A percentile compares a stretch with the other conserved stretches of the same genome.
These are phyloP conservation scores for Termitomyces sp. DNA, from an alignment of 768 basidiomycete species.

Conservation along the genomic window DNA sequence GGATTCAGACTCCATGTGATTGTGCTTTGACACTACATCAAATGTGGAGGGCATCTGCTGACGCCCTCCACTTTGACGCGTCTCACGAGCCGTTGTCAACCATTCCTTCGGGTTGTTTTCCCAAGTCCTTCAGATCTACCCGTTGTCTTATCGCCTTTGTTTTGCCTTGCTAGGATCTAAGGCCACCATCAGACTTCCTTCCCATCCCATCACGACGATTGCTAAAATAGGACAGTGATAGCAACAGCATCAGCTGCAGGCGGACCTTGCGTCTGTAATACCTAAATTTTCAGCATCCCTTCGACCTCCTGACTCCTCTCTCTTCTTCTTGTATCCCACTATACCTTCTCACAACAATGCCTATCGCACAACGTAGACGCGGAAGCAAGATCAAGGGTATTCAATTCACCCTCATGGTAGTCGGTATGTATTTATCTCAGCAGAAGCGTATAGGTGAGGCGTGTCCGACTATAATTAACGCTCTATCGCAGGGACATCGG, in stretches of 20 bases:
- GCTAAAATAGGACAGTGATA: conserved; percentile 3
- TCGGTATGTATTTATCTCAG: conserved; percentile 50
- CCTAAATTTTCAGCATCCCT: conserved; percentile 6
- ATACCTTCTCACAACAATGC: conserved; percentile 27
- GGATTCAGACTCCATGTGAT: conserved; percentile 9
- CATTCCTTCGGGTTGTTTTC: neutral
- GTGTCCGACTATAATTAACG: neutral
- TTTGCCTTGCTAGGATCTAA: conserved; percentile 14
- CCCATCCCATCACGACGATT: conserved; percentile 14
- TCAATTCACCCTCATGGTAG: conserved; percentile 86
- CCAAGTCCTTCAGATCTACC: too few species aligned
- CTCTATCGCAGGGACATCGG: conserved; percentile 63
- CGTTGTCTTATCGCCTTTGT: conserved; percentile 2
- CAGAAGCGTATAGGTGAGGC: neutral
- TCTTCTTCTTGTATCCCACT: conserved; percentile 4
- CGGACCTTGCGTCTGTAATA: conserved; percentile 1
- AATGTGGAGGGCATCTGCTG: neutral
- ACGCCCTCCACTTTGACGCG: neutral
- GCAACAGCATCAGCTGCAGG: neutral
- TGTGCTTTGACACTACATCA: neutral
- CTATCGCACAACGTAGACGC: conserved; percentile 45
- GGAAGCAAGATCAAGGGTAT: conserved; percentile 87
- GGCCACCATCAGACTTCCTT: neutral
- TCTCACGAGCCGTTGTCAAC: too few species aligned
- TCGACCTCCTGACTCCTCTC: conserved; percentile 5